Evolutionary conservation across 495 filamentous ascomycete species (phyloP).

Genomic region (Hyaloscypha finlandica): DNA sequence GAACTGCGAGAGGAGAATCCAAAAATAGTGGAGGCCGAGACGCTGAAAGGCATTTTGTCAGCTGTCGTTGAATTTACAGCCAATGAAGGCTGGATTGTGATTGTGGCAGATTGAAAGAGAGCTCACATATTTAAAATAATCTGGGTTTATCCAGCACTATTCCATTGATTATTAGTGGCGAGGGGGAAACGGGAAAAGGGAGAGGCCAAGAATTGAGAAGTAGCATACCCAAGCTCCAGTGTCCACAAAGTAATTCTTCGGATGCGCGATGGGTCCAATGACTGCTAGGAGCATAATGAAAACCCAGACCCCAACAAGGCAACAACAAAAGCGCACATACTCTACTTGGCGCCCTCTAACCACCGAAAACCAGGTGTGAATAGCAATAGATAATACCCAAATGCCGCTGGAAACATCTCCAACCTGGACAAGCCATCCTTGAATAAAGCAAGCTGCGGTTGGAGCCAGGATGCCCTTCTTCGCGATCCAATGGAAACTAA

Average conservation of each 20-base stretch:
- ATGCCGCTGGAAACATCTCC: conserved; percentile 63
- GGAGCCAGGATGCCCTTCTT: conserved; percentile 51
- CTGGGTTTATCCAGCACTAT: conserved; percentile 25
- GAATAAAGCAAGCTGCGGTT: conserved; percentile 55
- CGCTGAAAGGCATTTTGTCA: conserved; percentile 34
- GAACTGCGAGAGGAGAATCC: conserved; percentile 66
- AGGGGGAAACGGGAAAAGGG: background rate
- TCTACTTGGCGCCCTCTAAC: conserved; percentile 48
- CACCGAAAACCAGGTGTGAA: conserved; percentile 60
- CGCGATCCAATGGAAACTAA: conserved; percentile 58
- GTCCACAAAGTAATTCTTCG: conserved; percentile 50
- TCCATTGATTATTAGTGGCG: conserved; percentile 4
- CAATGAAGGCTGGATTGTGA: conserved; percentile 1
- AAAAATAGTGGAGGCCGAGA: conserved; percentile 64
- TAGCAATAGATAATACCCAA: conserved; percentile 60
- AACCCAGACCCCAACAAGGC: conserved; percentile 51
- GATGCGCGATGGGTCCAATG: conserved; percentile 48
- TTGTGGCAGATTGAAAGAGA: background rate
- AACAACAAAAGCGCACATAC: conserved; percentile 43
- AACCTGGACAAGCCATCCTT: conserved; percentile 64
- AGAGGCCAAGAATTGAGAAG: background rate
- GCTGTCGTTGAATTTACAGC: background rate
- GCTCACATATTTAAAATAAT: conserved; percentile 13
- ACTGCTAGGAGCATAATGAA: conserved; percentile 51
- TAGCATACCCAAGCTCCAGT: conserved; percentile 55